Conservation (phyloP, 495 filamentous ascomycete species). For the Daldinia decipiens region DNA sequence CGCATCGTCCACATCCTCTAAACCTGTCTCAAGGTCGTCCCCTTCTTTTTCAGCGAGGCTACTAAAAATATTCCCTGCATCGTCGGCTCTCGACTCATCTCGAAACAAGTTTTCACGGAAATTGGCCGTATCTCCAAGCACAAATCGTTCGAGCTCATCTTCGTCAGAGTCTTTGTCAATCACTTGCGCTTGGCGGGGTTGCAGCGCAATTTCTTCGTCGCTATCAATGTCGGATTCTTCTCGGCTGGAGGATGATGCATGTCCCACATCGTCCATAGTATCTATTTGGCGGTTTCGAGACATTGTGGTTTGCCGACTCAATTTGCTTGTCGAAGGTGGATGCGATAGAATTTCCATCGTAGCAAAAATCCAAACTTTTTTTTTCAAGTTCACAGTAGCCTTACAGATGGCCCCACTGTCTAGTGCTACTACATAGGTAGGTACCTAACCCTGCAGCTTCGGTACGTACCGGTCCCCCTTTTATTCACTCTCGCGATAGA, state of each 20-base stretch:
- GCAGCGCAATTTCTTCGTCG: conserved; percentile 39
- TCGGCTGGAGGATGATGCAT: conserved; percentile 40
- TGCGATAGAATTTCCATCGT: conserved; percentile 25
- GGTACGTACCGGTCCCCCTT: not conserved
- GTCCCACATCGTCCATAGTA: conserved; percentile 52
- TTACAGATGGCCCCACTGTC: conserved; percentile 42
- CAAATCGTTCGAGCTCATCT: conserved; percentile 81
- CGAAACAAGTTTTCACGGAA: conserved; percentile 77
- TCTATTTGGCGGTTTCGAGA: conserved; percentile 47
- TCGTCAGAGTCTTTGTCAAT: conserved; percentile 81
- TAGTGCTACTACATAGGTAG: too few relatives aligned
- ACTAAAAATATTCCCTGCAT: conserved; percentile 14
- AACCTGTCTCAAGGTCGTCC: conserved; percentile 53
- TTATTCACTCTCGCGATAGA: not conserved
- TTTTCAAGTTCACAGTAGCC: conserved; percentile 46
- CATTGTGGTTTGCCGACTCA: conserved; percentile 28
- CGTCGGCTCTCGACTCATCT: conserved; percentile 44
- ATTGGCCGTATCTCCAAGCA: conserved; percentile 85
- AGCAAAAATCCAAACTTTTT: conserved; percentile 41
- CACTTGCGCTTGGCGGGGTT: conserved; percentile 38
- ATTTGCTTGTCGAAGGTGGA: conserved; percentile 20
- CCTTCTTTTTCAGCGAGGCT: conserved; percentile 28
- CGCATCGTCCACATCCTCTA: conserved; percentile 69
- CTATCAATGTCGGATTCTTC: conserved; percentile 39
- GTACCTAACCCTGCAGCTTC: too few relatives aligned